Base-by-base conservation (phyloP, 2,329 filamentous ascomycete genomes). In the Aspergillus sojae region DNA sequence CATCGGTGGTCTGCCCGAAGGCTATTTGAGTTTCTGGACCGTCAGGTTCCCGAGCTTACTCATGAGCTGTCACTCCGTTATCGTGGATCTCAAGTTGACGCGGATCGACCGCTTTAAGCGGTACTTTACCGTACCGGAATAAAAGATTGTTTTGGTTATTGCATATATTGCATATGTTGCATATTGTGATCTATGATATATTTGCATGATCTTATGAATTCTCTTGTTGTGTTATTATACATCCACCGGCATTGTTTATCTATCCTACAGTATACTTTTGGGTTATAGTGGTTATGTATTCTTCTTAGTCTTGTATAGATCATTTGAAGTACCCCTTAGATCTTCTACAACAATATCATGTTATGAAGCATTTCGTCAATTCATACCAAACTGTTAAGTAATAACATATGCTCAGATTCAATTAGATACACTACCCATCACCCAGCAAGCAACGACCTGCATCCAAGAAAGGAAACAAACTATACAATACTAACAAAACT, bases 11-110 rank as follows among this genome's bases (percentile, higher is more conserved):
- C 75, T 94, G 63, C 91, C 93, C 0, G 89, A 93, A 16, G 92
- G 92, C 0, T 97, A 97, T 74, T 81, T 97, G 52, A 84, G 83
- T 12, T 97, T 96, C 73, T 97, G 93, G 92, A 91, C 91, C 0
- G 82, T 86, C 9, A 84, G 87, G 62, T 97, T 97, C 73, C 93
- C 93, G 4, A 88, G 86, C 69, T 77, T 97, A 70, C 75, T 97
- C 63, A 88, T 96, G 73, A 84, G 85, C 59, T 96, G 92, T 73
- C 94, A 93, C 81, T 86, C 88, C 70, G 87, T 94, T 21, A 85
- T 96, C 26, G 85, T 87, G 65, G 85, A 89, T 57, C 82, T 92
- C 65, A 84, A 82, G 2, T 85, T 93, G 79, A 78, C 73, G 10
- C 65, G 69, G 39, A 73, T 71, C 45, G 79, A 80, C 66, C 74